phyloP scores from a whole-genome alignment of 2,329 filamentous ascomycete species.

The Arthrinium puccinioides region DNA sequence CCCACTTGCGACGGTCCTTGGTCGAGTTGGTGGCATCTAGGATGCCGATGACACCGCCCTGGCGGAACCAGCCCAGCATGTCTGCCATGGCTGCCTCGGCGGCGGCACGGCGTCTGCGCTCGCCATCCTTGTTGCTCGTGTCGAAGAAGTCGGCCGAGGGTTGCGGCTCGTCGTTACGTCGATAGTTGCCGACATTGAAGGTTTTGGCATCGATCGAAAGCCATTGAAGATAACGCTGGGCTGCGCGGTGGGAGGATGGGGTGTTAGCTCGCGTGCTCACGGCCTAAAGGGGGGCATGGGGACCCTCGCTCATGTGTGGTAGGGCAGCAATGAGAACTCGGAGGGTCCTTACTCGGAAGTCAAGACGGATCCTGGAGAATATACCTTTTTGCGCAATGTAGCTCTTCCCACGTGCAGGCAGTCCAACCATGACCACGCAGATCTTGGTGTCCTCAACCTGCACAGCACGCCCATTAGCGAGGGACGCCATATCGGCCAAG shows the following conservation, averaged over 20 bases:
- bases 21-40: constrained; percentile 97
- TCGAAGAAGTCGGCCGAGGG: constrained; percentile 95
- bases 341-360: too few species aligned
- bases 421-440: constrained; percentile 97
- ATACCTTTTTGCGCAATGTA: constrained; percentile 94
- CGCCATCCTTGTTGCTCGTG: constrained; percentile 79
- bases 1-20: constrained; percentile 83
- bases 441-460: constrained; percentile 95
- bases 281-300: neutral
- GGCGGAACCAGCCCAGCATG: constrained; percentile 88
- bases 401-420: constrained; percentile 93
- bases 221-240: constrained; percentile 92
- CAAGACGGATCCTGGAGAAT: too few species aligned
- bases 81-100: constrained; percentile 88
- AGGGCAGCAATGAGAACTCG: constrained; percentile 1
- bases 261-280: neutral
- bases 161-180: constrained; percentile 81
- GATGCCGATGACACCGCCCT: constrained; percentile 80
- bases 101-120: constrained; percentile 78
- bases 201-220: constrained; percentile 88
- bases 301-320: too few species aligned
- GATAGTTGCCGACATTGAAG: constrained; percentile 97
- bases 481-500: constrained; percentile 21
- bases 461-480: constrained; percentile 61
- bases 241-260: constrained; percentile 40